Conservation (phyloP, 1,284 basidiomycete species). For the Leccinum pachyderme region DNA sequence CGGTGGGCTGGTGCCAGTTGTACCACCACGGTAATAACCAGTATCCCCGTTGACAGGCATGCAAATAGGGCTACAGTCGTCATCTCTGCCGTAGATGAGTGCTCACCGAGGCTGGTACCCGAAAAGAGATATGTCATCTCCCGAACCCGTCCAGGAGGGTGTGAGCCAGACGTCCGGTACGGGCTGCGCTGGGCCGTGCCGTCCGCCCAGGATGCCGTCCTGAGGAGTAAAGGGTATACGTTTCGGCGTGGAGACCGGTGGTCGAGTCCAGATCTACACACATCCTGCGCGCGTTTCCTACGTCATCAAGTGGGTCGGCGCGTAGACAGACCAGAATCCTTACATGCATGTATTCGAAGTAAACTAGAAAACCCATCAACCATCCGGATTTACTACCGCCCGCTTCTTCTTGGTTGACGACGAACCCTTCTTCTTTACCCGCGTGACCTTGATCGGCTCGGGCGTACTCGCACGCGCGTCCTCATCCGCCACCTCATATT, state of each 20-base stretch:
- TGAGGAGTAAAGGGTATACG: background rate
- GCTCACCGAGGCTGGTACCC: no score
- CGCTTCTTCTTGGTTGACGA: slow-evolving; percentile 64
- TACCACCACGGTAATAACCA: background rate
- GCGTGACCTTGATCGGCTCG: slow-evolving; percentile 71
- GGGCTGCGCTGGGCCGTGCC: no score
- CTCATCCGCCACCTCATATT: slow-evolving; percentile 54
- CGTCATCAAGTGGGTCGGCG: no score
- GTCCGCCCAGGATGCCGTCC: background rate
- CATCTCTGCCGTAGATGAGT: no score
- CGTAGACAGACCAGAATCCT: no score
- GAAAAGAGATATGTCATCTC: no score
- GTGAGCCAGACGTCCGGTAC: no score
- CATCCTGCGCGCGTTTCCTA: no score
- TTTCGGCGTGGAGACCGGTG: background rate
- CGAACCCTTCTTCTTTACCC: slow-evolving; percentile 66
- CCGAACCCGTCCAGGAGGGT: background rate
- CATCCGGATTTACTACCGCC: slow-evolving; percentile 33
- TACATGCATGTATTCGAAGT: background rate
- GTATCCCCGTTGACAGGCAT: no score
- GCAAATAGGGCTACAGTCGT: no score
- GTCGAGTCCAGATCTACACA: no score
- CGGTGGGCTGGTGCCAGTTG: no score
- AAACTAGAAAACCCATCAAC: slow-evolving; percentile 7
- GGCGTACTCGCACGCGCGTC: slow-evolving; percentile 56